Evolutionary conservation across 352 stramenopile genomes (phyloP), one percentile per base, ranked within the genome.

Genomic region (Phytophthora vignae): DNA sequence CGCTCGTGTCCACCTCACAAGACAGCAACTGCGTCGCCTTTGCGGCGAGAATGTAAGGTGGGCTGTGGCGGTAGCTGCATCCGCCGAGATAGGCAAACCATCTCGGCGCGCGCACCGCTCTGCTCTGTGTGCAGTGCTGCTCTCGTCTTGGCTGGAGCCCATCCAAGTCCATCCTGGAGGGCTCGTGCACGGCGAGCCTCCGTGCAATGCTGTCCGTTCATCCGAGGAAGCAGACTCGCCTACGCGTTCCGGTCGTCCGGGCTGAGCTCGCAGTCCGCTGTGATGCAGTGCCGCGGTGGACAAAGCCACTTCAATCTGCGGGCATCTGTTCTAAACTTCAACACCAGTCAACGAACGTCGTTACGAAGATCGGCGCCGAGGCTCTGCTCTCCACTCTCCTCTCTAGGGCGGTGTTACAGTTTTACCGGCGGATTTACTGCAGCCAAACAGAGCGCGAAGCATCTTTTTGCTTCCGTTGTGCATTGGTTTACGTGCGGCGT

Each of bases 311-410:
- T 71, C 64, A 71, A 67, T 66, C 60, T 14, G 48, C 49, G 21
- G 64, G 33, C 64, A 67, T 49, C 46, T 67, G 64, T 60, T 71
- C 56, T 48, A 48, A 71, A 42, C 64, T 71, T 71, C 64, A 71
- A 67, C 10, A 27, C 64, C 31, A 63, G 54, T 40, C 57, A 57
- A n/a, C n/a, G n/a, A n/a, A n/a, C n/a, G n/a, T n/a, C n/a, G n/a
- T n/a, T n/a, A 58, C 62, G 54, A 71, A 66, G 64, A 66, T 71
- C 48, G 64, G 36, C 60, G 27, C 27, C 27, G 27, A 31, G 2
- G n/a, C n/a, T n/a, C n/a, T n/a, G 7, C 3, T 31, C 27, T 31
- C 27, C 7, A 7, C 27, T 31, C 27, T 31, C 27, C 27, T 31
- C 27, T 7, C 27, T 31, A 31, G 27, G 27, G 27, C 27, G 27